Conservation (phyloP, 257 asterid genomes). For the Rauvolfia tetraphylla region DNA sequence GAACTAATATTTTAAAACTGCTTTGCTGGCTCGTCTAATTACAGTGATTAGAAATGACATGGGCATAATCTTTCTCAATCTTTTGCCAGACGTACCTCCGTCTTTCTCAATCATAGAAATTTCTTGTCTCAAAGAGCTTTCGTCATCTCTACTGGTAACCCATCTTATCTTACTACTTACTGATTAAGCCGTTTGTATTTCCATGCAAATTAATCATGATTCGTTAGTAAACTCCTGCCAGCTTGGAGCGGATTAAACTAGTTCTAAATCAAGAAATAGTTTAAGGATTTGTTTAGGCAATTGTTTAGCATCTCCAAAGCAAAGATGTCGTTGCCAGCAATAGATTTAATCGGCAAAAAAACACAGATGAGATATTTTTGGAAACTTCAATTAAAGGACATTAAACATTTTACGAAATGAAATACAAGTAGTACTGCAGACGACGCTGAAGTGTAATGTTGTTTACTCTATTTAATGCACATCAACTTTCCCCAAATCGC, state of each 20-base stretch:
- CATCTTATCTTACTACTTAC: not conserved
- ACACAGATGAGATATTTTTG: not conserved
- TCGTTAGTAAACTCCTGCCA: not conserved
- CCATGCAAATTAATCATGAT: too few species aligned
- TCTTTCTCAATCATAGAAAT: too few species aligned
- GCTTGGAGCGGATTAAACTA: not conserved
- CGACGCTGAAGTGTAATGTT: slow-evolving; percentile 12
- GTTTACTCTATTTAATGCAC: not conserved
- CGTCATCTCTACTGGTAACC: not conserved
- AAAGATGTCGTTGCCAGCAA: not conserved
- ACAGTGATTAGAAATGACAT: too few species aligned
- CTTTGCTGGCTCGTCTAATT: too few species aligned
- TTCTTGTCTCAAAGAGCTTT: too few species aligned
- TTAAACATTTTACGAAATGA: not conserved
- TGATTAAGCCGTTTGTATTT: too few species aligned
- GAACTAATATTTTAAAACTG: too few species aligned
- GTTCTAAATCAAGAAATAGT: too few species aligned
- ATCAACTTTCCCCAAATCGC: slow-evolving; percentile 13
- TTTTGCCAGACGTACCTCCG: too few species aligned
- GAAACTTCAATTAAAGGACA: slow-evolving; percentile 38
- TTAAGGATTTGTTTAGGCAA: not conserved
- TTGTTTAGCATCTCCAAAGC: not conserved
- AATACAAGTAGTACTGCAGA: not conserved
- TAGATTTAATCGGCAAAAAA: slow-evolving; percentile 6
- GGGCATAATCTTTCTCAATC: too few species aligned